phyloP scores from a whole-genome alignment of 352 stramenopile species.

The Phytopythium cucurbitacearum region DNA sequence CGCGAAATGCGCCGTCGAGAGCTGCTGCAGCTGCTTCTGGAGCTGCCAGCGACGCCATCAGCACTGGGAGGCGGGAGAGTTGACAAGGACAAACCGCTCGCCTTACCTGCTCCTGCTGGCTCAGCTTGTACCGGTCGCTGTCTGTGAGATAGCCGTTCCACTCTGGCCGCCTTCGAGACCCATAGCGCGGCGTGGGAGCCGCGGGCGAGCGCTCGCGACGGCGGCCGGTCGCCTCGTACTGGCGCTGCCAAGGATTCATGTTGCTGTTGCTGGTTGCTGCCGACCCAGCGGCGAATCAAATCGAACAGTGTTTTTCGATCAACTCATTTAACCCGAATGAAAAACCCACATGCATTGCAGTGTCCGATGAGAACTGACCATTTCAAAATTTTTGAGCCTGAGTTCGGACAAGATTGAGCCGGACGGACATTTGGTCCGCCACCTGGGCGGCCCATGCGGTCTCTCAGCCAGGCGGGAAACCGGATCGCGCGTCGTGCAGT shows the following conservation, averaged over 20 bases:
- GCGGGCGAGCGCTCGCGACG: conserved; percentile 6
- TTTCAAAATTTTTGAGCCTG: conserved; percentile 2
- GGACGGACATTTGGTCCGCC: too few species aligned
- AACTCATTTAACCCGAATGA: neutral
- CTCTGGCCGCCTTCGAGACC: conserved; percentile 19
- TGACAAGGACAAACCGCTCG: too few species aligned
- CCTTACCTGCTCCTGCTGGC: conserved; percentile 22
- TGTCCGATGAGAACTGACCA: neutral
- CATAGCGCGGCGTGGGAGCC: conserved; percentile 1
- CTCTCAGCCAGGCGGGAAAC: too few species aligned
- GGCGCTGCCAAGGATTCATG: conserved; percentile 1
- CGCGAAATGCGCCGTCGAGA: conserved; percentile 33
- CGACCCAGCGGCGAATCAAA: neutral
- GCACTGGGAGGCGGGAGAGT: too few species aligned
- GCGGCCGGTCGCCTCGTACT: conserved; percentile 1
- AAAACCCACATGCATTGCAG: neutral
- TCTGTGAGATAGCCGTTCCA: conserved; percentile 61
- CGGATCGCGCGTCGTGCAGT: too few species aligned
- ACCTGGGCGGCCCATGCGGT: too few species aligned
- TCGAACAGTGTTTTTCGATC: neutral
- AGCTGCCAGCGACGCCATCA: conserved; percentile 10
- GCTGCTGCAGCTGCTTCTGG: conserved; percentile 31
- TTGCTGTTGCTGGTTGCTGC: conserved; percentile 8
- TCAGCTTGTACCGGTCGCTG: conserved; percentile 36
- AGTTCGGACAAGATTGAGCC: too few species aligned